Evolutionary conservation across 169 alveolate species (phyloP), one percentile per base, ranked within the genome.

Genomic region (Plasmodium gonderi): DNA sequence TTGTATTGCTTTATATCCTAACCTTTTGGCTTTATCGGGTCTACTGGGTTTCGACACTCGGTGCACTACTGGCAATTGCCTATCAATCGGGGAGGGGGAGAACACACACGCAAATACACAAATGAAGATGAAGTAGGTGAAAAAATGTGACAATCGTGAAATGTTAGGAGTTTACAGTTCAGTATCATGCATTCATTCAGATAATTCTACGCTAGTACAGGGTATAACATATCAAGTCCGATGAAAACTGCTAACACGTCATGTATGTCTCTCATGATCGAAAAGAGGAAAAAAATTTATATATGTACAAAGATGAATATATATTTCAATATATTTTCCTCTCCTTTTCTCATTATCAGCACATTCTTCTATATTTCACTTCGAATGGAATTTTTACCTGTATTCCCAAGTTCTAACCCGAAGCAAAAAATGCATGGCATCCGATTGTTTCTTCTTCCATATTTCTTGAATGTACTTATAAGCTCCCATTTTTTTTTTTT

Each of bases 1-100:
- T 96, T 99, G 99, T 97, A 99, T 98, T 92, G 99, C 99, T 98
- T 99, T 99, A 98, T 99, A 99, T 42, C 99, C 99, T 90, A 99
- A 96, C 91, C 98, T 97, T 80, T 98, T 96, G 6, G 99, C 99
- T 95, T 99, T 98, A 96, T 98, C 99, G 14, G 99, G 99, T 81
- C 99, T 98, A 3, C 99, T 96, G 33, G 99, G 98, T 76, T 92
- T 96, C 40, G 99, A 92, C 79, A 98, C 99, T 80, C 99, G 98
- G 95, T 98, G 99, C 64, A 99, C 99, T 44, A 99, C 99, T 38
- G 99, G 99, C 91, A 98, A 96, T 97, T 99, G 99, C 94, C 99
- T 95, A n/a, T 11, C n/a, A n/a, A n/a, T n/a, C n/a, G n/a, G n/a
- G n/a, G 54, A 12, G 14, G 17, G 29, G 7, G 31, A 11, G 68